These are phyloP conservation scores for Aspergillus tanneri DNA, from an alignment of 2,329 filamentous ascomycete genomes.

Conservation along the genomic window DNA sequence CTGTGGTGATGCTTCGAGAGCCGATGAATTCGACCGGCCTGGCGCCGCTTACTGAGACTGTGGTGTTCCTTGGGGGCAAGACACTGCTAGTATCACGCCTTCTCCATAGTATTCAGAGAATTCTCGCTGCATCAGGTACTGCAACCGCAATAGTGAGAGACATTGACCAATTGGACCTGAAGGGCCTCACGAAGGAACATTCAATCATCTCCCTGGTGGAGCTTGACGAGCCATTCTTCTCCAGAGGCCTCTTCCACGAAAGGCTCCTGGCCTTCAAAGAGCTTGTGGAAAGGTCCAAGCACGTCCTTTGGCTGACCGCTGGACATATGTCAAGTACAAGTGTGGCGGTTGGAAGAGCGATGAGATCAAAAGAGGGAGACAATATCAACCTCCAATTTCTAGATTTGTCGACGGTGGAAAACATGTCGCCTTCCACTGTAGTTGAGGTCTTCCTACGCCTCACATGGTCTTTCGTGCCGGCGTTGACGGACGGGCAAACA, in stretches of 20 bases:
- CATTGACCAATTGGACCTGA: not conserved
- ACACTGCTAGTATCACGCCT: not conserved
- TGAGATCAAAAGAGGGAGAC: not conserved
- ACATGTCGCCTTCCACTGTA: not conserved
- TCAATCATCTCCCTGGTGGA: conserved; percentile 1
- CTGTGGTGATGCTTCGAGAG: not conserved
- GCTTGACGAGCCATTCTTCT: conserved; percentile 7
- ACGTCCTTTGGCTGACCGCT: conserved; percentile 1
- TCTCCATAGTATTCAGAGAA: not conserved
- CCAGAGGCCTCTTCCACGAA: not conserved
- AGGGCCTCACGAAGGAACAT: not conserved
- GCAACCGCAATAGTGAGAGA: not conserved
- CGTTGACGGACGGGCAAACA: not conserved
- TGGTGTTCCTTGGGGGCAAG: not conserved
- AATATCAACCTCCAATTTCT: not conserved
- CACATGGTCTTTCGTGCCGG: not conserved
- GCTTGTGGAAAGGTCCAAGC: not conserved
- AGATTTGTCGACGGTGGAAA: not conserved
- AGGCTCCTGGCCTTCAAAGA: not conserved
- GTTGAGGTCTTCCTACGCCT: conserved; percentile 1
- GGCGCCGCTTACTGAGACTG: not conserved
- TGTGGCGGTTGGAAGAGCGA: not conserved
- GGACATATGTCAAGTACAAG: not conserved
- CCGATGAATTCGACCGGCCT: not conserved
- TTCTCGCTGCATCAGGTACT: not conserved